Evolutionary conservation across 805 yeast genomes (phyloP), one percentile per base, ranked within the genome.

Genomic region (Kuraishia ogatae): DNA sequence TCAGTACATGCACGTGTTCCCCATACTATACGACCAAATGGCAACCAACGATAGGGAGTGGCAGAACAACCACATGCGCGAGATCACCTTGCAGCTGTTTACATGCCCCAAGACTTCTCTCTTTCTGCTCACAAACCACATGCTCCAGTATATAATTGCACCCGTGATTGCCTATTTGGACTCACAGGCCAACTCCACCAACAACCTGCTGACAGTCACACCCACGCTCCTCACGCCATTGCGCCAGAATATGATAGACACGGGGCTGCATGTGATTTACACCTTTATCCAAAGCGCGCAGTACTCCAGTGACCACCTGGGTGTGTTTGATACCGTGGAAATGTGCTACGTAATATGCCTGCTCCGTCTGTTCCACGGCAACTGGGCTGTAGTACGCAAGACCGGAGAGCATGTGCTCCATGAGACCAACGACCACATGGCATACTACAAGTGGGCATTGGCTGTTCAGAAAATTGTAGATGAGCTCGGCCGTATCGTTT

Each of bases 1-100:
- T 17, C 89, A 85, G 56, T 72, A 83, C 48, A 71, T 82, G 17
- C 76, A 77, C 48, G 74, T 85, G 0, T 82, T 79, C 59, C 85
- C 81, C 52, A 79, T 71, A 28, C 66, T 78, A 51, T 62, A 83
- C 2, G 75, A 74, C 17, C 71, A 76, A 11, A 70, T 79, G 54
- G 80, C 83, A n/a, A 64, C 69, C 11, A 56, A 71, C 1, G 85
- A 81, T 61, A 65, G 84, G 39, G 84, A 81, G 62, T 81, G 79
- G 65, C 70, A 70, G 47, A 65, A 78, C 52, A 69, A 68, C 54
- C 59, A 66, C 22, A 54, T 71, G 8, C 50, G 58, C 19, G 73
- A 75, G 15, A 66, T 73, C 2, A 59, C 74, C 15, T 60, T 72
- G 7, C 81, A 77, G 54, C 56, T 76, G 1, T 72, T 76, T 60